Conservation (phyloP, 2,329 filamentous ascomycete genomes). For the Microsporum canis region DNA sequence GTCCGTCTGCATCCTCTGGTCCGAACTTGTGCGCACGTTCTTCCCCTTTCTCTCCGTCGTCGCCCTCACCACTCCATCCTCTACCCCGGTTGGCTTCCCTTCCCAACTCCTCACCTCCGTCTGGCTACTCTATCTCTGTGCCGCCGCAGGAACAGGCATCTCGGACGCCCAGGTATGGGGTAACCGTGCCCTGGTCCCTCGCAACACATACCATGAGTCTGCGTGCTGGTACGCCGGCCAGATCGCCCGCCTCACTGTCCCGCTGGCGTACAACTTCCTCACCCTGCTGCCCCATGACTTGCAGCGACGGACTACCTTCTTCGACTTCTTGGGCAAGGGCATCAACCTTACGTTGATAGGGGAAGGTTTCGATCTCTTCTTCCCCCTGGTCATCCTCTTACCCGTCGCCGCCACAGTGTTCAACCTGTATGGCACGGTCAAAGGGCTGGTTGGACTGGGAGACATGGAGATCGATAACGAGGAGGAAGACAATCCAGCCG, state of each 20-base stretch:
- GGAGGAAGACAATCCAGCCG: constrained; percentile 46
- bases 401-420: constrained; percentile 80
- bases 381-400: constrained; percentile 76
- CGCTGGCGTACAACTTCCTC: constrained; percentile 90
- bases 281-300: constrained; percentile 68
- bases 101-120: constrained; percentile 72
- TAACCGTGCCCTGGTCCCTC: constrained; percentile 74
- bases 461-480: constrained; percentile 62
- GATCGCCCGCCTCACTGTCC: constrained; percentile 83
- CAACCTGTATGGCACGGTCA: constrained; percentile 74
- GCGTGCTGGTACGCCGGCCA: constrained; percentile 95
- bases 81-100: constrained; percentile 68
- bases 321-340: constrained; percentile 68
- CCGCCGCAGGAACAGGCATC: constrained; percentile 74
- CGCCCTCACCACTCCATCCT: constrained; percentile 53
- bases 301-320: constrained; percentile 71
- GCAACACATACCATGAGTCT: constrained; percentile 84
- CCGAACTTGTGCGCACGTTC: constrained; percentile 77
- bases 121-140: constrained; percentile 96
- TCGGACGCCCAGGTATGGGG: constrained; percentile 97
- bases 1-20: constrained; percentile 81
- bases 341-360: constrained; percentile 77
- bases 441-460: constrained; percentile 66
- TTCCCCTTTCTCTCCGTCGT: constrained; percentile 64
- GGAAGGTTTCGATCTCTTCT: constrained; percentile 73